These are phyloP conservation scores for Chalciporus pseudorubinellus DNA, from an alignment of 768 basidiomycete species.

Conservation along the genomic window DNA sequence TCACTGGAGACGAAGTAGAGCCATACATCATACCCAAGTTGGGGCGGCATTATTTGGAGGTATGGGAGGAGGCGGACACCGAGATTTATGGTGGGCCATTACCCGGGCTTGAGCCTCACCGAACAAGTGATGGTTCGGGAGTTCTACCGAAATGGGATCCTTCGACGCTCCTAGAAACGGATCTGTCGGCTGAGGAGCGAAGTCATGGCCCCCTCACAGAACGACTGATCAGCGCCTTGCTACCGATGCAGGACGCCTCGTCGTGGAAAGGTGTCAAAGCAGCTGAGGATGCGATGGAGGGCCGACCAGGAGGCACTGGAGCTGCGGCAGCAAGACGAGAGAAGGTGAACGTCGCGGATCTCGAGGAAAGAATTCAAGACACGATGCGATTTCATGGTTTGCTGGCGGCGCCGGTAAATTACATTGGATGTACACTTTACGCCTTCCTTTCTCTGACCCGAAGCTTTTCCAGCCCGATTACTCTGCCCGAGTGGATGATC, in stretches of 20 bases:
- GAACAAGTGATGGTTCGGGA: conserved; percentile 28
- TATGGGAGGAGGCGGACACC: conserved; percentile 92
- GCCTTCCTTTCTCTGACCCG: conserved; percentile 20
- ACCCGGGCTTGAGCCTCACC: conserved; percentile 39
- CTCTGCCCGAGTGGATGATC: conserved; percentile 83
- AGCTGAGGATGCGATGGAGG: conserved; percentile 82
- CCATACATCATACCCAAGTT: conserved; percentile 85
- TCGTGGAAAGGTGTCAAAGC: conserved; percentile 80
- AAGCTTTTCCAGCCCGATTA: conserved; percentile 59
- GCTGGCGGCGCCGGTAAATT: conserved; percentile 65
- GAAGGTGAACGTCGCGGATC: conserved; percentile 73
- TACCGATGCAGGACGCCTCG: conserved; percentile 63
- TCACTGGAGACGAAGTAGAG: conserved; percentile 86
- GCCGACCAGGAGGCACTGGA: conserved; percentile 74
- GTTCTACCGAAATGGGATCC: conserved; percentile 77
- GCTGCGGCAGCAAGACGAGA: conserved; percentile 74
- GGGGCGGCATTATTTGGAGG: conserved; percentile 80
- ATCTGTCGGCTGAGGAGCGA: conserved; percentile 67
- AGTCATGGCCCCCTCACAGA: conserved; percentile 90
- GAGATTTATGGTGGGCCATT: conserved; percentile 43
- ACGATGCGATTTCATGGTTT: conserved; percentile 77
- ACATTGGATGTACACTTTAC: conserved; percentile 7
- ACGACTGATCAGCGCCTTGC: conserved; percentile 69
- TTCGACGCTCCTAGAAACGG: conserved; percentile 70
- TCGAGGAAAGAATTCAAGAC: conserved; percentile 73